Evolutionary conservation across 169 alveolate genomes (phyloP).

Genomic region (Cystoisospora suis): DNA sequence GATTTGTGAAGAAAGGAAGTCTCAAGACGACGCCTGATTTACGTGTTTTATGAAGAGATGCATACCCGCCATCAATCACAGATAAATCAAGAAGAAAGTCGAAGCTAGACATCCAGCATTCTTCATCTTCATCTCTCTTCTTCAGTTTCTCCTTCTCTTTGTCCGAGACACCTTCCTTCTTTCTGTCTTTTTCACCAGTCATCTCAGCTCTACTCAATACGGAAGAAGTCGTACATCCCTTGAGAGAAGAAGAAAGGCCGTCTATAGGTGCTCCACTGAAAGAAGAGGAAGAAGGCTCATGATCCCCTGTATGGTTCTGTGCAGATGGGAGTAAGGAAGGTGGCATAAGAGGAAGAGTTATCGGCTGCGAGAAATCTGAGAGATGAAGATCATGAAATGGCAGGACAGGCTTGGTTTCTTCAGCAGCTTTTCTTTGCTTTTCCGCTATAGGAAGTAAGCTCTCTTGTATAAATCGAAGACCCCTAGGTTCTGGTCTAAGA

Average conservation of each 20-base stretch:
- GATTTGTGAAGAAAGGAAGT: background rate
- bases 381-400: background rate
- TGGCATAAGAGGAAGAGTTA: background rate
- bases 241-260: background rate
- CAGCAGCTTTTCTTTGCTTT: background rate
- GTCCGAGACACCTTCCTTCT: background rate
- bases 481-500: too few species aligned
- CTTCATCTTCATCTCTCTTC: background rate
- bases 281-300: background rate
- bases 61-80: conserved; percentile 25
- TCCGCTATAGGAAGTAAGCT: background rate
- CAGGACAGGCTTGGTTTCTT: background rate
- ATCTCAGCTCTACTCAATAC: background rate
- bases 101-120: background rate
- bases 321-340: background rate
- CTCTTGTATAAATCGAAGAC: background rate
- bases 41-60: conserved; percentile 14
- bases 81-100: conserved; percentile 14
- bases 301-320: too few species aligned
- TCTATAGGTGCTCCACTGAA: background rate
- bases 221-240: too few species aligned
- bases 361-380: background rate
- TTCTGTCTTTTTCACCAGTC: background rate
- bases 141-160: too few species aligned
- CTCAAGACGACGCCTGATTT: conserved; percentile 4